These are phyloP conservation scores for Hylodesmum podocarpum DNA, from an alignment of 306 rosid species.

Conservation along the genomic window DNA sequence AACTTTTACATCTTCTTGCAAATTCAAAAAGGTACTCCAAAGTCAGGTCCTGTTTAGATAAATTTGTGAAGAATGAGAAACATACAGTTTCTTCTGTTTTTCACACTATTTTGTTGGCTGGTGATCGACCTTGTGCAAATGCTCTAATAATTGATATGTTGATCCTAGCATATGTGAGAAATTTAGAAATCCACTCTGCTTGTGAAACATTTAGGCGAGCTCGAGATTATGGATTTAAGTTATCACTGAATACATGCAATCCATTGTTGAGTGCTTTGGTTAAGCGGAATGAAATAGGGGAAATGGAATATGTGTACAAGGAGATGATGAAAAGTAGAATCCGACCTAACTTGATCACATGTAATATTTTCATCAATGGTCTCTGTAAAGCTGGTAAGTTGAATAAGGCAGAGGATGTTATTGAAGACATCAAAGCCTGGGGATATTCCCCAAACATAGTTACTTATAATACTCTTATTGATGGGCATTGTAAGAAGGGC, in stretches of 20 bases:
- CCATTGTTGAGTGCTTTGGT: slow-evolving; percentile 64
- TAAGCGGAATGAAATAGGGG: slow-evolving; percentile 48
- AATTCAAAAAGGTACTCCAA: slow-evolving; percentile 54
- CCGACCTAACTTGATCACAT: slow-evolving; percentile 57
- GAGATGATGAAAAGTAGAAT: slow-evolving; percentile 67
- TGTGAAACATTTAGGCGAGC: slow-evolving; percentile 63
- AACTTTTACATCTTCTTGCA: slow-evolving; percentile 52
- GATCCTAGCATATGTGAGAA: slow-evolving; percentile 59
- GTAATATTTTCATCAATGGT: slow-evolving; percentile 67
- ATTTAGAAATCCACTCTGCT: slow-evolving; percentile 41
- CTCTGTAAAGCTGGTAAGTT: slow-evolving; percentile 85
- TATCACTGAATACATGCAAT: slow-evolving; percentile 59
- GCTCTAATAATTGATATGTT: slow-evolving; percentile 57
- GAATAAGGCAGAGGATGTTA: slow-evolving; percentile 67
- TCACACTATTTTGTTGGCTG: slow-evolving; percentile 41
- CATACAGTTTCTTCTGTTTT: slow-evolving; percentile 56
- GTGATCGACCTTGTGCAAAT: slow-evolving; percentile 38
- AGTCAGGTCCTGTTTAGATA: slow-evolving; percentile 57
- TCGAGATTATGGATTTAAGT: slow-evolving; percentile 58
- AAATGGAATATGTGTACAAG: slow-evolving; percentile 55
- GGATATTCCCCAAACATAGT: slow-evolving; percentile 64
- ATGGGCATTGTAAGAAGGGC: slow-evolving; percentile 74
- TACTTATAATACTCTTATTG: slow-evolving; percentile 70
- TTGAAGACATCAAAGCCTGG: slow-evolving; percentile 80
- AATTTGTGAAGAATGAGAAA: slow-evolving; percentile 51